phyloP scores from a whole-genome alignment of 164 flowering plant genomes.

The Vitis rotundifolia region DNA sequence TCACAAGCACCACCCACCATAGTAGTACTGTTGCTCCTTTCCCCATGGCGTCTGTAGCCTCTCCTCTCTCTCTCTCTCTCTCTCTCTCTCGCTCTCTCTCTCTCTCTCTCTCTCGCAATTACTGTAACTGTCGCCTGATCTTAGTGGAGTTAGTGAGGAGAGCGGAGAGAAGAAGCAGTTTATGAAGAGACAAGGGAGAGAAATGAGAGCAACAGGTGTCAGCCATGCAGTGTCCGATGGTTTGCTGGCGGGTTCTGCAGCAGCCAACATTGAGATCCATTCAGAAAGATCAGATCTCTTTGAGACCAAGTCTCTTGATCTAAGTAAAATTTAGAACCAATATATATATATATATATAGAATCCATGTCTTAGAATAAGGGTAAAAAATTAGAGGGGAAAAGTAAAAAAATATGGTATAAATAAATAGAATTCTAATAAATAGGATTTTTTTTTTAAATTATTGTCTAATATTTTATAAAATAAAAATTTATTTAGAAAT shows the following conservation, averaged over 20 bases:
- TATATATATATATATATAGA: no score
- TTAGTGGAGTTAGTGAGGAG: not conserved
- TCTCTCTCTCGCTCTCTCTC: not conserved
- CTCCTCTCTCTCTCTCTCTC: not conserved
- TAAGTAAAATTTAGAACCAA: not conserved
- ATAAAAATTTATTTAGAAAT: no score
- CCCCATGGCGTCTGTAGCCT: not conserved
- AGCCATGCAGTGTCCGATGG: conserved; percentile 33
- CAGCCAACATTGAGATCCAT: conserved; percentile 23
- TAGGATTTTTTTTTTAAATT: no score
- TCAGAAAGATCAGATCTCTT: conserved; percentile 1
- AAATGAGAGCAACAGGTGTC: conserved; percentile 25
- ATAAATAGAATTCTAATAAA: no score
- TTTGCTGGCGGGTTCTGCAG: conserved; percentile 33
- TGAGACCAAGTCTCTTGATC: conserved; percentile 20
- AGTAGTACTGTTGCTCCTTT: no score
- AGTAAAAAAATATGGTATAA: no score
- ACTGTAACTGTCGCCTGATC: not conserved
- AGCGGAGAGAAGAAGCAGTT: not conserved
- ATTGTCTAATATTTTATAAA: no score
- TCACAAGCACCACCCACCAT: conserved; percentile 11
- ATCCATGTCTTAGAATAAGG: no score
- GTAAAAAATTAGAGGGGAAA: no score
- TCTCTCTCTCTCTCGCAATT: not conserved
- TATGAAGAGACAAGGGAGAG: conserved; percentile 18